phyloP scores from a whole-genome alignment of 176 grass and related monocot genomes.

The Alopecurus myosuroides region DNA sequence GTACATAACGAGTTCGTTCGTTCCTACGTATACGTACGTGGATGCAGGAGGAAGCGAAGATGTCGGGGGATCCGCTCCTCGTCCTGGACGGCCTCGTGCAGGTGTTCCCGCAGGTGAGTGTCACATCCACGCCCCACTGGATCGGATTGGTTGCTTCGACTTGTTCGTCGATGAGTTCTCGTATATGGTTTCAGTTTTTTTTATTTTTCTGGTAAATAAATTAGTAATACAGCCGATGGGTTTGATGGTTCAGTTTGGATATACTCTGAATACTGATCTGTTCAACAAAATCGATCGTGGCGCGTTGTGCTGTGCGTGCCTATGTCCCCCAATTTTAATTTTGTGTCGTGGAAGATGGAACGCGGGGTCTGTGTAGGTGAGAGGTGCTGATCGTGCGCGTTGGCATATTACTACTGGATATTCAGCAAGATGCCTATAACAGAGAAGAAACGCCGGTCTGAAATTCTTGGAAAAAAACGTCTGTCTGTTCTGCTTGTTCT shows the following conservation, averaged over 20 bases:
- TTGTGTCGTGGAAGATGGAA: neutral
- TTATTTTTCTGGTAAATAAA: no score
- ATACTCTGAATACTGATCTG: neutral
- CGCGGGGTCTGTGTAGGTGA: neutral
- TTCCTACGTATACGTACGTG: neutral
- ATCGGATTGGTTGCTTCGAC: neutral
- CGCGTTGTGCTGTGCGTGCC: neutral
- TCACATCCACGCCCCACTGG: neutral
- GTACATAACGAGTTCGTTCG: neutral
- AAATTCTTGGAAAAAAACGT: neutral
- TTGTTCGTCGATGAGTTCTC: neutral
- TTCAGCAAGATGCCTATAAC: neutral
- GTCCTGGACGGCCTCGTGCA: slow-evolving; percentile 28
- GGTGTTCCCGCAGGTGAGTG: slow-evolving; percentile 38
- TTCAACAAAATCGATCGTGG: neutral
- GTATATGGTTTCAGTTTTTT: neutral
- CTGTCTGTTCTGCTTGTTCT: no score
- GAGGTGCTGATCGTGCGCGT: neutral
- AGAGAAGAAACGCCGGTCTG: neutral
- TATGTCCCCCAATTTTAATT: neutral
- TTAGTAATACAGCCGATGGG: neutral
- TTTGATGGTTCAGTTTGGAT: neutral
- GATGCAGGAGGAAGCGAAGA: neutral
- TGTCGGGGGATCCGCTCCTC: neutral
- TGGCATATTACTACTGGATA: neutral